Evolutionary conservation across 257 asterid genomes (phyloP).

Genomic region (Ballota nigra): DNA sequence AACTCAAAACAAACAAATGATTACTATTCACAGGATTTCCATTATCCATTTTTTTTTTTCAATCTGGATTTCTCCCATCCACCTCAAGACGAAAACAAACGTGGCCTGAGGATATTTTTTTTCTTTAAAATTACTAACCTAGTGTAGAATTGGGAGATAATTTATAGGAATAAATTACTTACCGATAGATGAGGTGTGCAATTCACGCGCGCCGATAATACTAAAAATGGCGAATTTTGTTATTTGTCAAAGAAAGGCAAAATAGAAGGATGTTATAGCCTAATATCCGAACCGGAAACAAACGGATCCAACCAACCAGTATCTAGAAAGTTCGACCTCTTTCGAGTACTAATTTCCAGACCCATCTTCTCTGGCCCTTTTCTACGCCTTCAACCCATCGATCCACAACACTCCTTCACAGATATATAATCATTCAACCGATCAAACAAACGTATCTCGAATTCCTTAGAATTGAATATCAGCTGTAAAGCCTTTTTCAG

Average conservation of each 20-base stretch:
- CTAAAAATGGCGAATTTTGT: no score
- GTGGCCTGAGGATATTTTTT: no score
- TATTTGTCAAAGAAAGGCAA: not conserved
- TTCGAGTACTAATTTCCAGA: slow-evolving; percentile 48
- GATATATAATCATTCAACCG: not conserved
- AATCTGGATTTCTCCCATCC: no score
- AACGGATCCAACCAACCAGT: not conserved
- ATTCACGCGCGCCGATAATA: no score
- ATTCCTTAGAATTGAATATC: not conserved
- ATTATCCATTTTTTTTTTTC: no score
- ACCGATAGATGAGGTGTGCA: not conserved
- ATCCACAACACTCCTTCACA: not conserved
- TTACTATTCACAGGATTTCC: no score
- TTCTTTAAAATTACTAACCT: no score
- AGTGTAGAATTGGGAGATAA: no score
- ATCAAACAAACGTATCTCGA: not conserved
- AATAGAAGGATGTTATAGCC: no score
- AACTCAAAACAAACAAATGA: no score
- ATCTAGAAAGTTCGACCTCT: slow-evolving; percentile 57
- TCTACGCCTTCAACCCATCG: not conserved
- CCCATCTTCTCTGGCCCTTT: slow-evolving; percentile 20
- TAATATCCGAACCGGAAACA: not conserved
- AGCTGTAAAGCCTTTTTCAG: not conserved
- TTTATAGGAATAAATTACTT: no score
- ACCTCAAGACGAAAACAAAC: no score